These are phyloP conservation scores for Boletus vinaceobasis DNA, from an alignment of 768 basidiomycete species.

Conservation along the genomic window DNA sequence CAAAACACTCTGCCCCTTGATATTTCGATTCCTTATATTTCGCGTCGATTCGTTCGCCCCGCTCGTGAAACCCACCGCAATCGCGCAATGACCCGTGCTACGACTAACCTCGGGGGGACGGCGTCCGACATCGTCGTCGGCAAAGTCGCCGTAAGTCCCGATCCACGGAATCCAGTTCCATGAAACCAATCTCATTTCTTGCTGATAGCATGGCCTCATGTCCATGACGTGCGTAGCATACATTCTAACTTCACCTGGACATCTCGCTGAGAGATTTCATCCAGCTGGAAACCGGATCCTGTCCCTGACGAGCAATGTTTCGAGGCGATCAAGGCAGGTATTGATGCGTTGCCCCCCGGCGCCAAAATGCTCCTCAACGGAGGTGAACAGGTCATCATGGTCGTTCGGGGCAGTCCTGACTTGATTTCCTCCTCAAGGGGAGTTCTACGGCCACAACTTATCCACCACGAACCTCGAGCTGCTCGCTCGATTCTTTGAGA, in stretches of 20 bases:
- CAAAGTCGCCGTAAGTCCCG: constrained; percentile 35
- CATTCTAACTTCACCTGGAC: background rate
- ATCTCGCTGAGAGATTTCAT: background rate
- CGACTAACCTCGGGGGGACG: constrained; percentile 37
- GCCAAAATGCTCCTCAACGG: constrained; percentile 51
- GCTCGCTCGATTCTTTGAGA: constrained; percentile 47
- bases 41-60: background rate
- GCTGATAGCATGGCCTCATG: constrained; percentile 49
- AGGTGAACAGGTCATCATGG: constrained; percentile 27
- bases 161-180: background rate
- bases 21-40: background rate
- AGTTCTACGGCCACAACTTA: constrained; percentile 53
- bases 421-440: constrained; percentile 33
- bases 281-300: constrained; percentile 42
- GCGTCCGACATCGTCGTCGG: constrained; percentile 36
- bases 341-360: constrained; percentile 41
- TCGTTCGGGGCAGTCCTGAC: background rate
- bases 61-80: background rate
- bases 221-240: constrained; percentile 46
- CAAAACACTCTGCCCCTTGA: too few species aligned
- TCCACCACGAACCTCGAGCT: constrained; percentile 47
- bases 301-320: constrained; percentile 59
- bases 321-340: constrained; percentile 53
- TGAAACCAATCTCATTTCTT: background rate
- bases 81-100: constrained; percentile 28